These are phyloP conservation scores for Chimonanthus praecox DNA, from an alignment of 164 flowering plant genomes.

Conservation along the genomic window DNA sequence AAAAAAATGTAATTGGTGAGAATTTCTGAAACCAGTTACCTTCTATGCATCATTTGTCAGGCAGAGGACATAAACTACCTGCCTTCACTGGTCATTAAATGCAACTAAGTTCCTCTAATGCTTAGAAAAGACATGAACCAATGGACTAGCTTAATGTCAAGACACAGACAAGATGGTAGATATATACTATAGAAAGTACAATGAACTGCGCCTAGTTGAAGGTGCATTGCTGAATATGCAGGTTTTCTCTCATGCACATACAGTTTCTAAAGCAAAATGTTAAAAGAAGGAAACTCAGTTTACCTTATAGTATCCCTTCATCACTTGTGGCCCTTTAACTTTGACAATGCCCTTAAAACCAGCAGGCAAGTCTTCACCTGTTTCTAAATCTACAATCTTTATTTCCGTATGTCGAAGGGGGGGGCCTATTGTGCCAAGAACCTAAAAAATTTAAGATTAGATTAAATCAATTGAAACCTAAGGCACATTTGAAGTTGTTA, in stretches of 20 bases:
- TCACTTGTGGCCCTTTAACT: conserved; percentile 85
- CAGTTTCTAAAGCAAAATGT: neutral
- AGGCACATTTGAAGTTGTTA: neutral
- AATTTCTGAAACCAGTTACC: no score
- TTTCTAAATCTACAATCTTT: conserved; percentile 72
- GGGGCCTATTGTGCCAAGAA: conserved; percentile 85
- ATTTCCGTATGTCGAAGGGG: conserved; percentile 69
- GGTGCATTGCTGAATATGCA: no score
- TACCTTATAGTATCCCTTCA: conserved; percentile 97
- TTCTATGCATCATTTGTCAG: no score
- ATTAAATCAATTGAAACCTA: neutral
- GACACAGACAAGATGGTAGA: no score
- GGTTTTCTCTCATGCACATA: neutral
- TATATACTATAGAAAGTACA: no score
- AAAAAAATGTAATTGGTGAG: no score
- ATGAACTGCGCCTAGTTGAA: no score
- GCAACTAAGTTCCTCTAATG: no score
- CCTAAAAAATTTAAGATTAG: conserved; percentile 41
- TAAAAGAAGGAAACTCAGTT: neutral
- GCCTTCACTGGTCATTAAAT: no score
- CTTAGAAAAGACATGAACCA: no score
- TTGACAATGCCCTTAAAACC: conserved; percentile 77
- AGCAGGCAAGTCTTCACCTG: conserved; percentile 52
- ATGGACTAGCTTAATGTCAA: no score
- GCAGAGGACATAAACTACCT: no score